Percentiles rank a stretch among this genome's conserved stretches.
Conservation (phyloP, 2,329 filamentous ascomycete genomes). For the Aspergillus intermedius region DNA sequence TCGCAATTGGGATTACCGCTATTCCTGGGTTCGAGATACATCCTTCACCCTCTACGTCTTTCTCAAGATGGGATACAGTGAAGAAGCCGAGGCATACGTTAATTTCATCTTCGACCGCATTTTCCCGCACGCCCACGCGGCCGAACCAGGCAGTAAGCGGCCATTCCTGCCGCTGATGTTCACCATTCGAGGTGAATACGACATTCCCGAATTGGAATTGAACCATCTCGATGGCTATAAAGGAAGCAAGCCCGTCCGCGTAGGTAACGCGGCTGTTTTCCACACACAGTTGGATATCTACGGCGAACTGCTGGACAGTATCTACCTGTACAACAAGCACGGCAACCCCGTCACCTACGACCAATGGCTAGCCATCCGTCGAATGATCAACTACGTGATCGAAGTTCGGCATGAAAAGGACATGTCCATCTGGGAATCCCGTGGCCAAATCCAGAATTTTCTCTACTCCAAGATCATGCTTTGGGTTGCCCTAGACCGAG, state of each 20-base stretch:
- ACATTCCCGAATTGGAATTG: conserved; percentile 65
- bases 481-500: conserved; percentile 74
- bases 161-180: conserved; percentile 69
- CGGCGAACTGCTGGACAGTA: conserved; percentile 68
- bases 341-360: conserved; percentile 72
- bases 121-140: conserved; percentile 42
- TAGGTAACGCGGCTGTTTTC: conserved; percentile 70
- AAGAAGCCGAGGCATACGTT: conserved; percentile 73
- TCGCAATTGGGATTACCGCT: conserved; percentile 49
- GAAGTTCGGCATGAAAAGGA: conserved; percentile 61
- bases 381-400: conserved; percentile 64
- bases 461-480: conserved; percentile 78
- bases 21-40: conserved; percentile 69
- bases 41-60: conserved; percentile 73
- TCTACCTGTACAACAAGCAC: conserved; percentile 74
- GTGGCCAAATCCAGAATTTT: conserved; percentile 69
- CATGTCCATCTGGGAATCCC: conserved; percentile 80
- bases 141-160: conserved; percentile 49
- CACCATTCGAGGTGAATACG: conserved; percentile 66
- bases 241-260: conserved; percentile 63
- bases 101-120: conserved; percentile 69
- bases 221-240: conserved; percentile 66
- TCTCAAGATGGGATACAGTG: conserved; percentile 66
- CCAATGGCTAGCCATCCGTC: conserved; percentile 64
- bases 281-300: conserved; percentile 76